Base-by-base conservation (phyloP, 352 stramenopile genomes). In the Phytophthora agathidicida region DNA sequence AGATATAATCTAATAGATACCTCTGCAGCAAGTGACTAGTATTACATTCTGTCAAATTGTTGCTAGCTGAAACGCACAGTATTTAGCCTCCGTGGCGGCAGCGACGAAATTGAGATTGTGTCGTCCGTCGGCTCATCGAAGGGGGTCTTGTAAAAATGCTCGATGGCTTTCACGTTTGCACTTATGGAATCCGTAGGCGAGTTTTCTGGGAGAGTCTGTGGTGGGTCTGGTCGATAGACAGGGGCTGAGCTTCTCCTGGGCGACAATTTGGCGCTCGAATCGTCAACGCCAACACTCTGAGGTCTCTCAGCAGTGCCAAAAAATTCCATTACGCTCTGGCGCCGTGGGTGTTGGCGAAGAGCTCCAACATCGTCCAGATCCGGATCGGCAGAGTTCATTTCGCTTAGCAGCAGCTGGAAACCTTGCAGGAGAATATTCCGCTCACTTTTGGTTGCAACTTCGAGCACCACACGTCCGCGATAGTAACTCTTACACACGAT, bases 401-500 rank as follows among this genome's bases (percentile, higher is more conserved):
- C 80, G 2, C 70, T 62, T 3, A 90, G 50, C 17, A 90, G 57
- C 19, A 64, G 65, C 26, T 75, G 45, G 35, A 93, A 93, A 8
- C 80, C 80, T 13, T 73, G 63, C 14, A 91, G 30, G 9, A 93
- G 52, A 17, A 89, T 50, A 31, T 90, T 78, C 24, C 80, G 77
- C 53, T 85, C 79, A 23, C 54, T 50, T 47, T 86, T 88, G n/a
- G 73, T 83, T 30, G 46, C 46, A 50, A 89, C 45, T 39, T 91
- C 75, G 13, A 91, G 77, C 8, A 91, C 64, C 30, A 90, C 67
- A 5, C 80, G 80, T 24, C 75, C 79, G 19, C 73, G 80, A 54
- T 87, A 73, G 52, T 86, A 77, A 32, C 69, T 87, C 51, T 83
- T 86, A 65, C 73, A 87, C 9, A 88, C 51, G 26, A 93, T 74